phyloP scores from a whole-genome alignment of 2,329 filamentous ascomycete genomes.

The Hymenoscyphus linearis region DNA sequence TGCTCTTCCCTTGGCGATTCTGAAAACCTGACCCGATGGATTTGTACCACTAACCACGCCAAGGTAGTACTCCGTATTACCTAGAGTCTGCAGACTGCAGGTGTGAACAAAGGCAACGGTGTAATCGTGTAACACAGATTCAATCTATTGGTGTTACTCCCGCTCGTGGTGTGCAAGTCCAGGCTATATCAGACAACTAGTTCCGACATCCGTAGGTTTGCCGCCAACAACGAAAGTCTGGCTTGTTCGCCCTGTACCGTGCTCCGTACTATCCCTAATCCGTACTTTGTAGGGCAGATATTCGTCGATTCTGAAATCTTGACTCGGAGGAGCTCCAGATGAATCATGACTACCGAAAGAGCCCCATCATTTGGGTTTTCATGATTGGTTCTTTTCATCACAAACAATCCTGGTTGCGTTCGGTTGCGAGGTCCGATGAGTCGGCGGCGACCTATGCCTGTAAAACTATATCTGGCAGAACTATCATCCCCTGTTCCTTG shows the following conservation, averaged over 20 bases:
- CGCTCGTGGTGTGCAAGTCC: not conserved
- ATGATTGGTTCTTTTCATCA: not conserved
- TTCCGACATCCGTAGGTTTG: not conserved
- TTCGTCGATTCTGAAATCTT: not conserved
- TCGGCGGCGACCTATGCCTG: not conserved
- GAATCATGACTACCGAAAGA: not conserved
- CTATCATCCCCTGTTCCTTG: not conserved
- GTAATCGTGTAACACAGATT: not conserved
- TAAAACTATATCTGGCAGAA: not conserved
- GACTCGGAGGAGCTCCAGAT: not conserved
- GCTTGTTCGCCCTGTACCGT: not conserved
- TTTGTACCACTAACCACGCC: not conserved
- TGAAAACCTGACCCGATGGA: not conserved
- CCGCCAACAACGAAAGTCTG: not conserved
- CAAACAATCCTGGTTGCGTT: not conserved
- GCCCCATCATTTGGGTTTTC: not conserved
- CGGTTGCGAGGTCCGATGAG: not conserved
- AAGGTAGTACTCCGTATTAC: not conserved
- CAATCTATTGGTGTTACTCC: not conserved
- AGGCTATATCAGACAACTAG: not conserved
- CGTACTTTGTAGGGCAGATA: not conserved
- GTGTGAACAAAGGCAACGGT: not conserved
- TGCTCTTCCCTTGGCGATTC: not conserved
- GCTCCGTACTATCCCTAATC: not conserved
- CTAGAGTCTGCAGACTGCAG: not conserved